Evolutionary conservation across 306 rosid genomes (phyloP).

Genomic region (Castanopsis chinensis): DNA sequence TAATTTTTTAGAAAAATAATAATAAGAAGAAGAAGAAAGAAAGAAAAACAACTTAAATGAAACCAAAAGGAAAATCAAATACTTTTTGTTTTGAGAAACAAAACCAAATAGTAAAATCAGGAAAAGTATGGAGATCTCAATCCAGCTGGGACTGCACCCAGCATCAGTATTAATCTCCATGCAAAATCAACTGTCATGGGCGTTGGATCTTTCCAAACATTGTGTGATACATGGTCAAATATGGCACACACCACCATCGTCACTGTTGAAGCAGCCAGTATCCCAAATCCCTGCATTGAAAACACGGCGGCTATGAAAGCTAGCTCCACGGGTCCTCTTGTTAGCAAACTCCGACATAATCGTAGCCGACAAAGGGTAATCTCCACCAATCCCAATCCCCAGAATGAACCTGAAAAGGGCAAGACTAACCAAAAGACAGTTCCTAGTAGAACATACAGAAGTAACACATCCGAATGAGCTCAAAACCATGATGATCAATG

Average conservation of each 20-base stretch:
- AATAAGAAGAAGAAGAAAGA: too few species aligned
- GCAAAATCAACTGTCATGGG: conserved; percentile 56
- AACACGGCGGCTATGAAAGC: conserved; percentile 77
- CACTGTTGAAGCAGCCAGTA: conserved; percentile 53
- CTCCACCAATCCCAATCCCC: conserved; percentile 82
- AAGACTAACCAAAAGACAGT: conserved; percentile 45
- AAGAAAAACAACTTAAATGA: too few species aligned
- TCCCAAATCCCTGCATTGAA: conserved; percentile 83
- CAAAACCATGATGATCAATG: conserved; percentile 52
- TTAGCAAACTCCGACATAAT: conserved; percentile 88
- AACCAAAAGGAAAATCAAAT: too few species aligned
- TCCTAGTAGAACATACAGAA: conserved; percentile 46
- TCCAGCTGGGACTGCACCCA: conserved; percentile 70
- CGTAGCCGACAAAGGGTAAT: conserved; percentile 70
- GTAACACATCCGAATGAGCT: conserved; percentile 57
- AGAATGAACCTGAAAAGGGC: conserved; percentile 65
- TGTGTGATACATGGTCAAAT: conserved; percentile 20
- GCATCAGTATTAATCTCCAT: conserved; percentile 70
- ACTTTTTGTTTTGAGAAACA: too few species aligned
- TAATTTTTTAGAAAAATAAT: too few species aligned
- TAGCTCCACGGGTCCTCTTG: conserved; percentile 61
- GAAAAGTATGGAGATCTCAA: conserved; percentile 9
- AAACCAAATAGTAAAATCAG: too few species aligned
- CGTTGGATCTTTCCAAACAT: neutral
- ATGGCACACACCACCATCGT: conserved; percentile 48